Conservation (phyloP, 352 stramenopile species). For the Globisporangium cystogenes region DNA sequence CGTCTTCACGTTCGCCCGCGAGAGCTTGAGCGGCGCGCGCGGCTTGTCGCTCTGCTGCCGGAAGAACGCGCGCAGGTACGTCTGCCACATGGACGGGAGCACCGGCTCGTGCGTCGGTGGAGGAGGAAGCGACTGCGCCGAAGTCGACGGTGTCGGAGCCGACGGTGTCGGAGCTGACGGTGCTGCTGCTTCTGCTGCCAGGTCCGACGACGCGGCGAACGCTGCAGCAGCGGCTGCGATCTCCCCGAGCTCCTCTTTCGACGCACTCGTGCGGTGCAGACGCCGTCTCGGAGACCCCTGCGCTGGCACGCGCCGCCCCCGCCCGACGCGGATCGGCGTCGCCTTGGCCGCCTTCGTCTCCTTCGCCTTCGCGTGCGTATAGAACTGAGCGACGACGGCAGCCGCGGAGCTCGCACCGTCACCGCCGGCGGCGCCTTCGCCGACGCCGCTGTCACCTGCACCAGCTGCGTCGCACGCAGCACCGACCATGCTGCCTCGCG, state of each 20-base stretch:
- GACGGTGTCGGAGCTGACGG: not conserved
- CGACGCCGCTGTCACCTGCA: not conserved
- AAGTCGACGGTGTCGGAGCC: not conserved
- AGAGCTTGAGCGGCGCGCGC: constrained; percentile 12
- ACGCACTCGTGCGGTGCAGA: constrained; percentile 8
- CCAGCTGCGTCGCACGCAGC: not conserved
- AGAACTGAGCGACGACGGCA: constrained; percentile 8
- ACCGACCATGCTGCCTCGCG: constrained; percentile 20
- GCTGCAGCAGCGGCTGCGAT: constrained; percentile 2
- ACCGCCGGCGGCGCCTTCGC: not conserved
- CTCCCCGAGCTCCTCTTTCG: constrained; percentile 15
- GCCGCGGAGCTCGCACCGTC: not conserved
- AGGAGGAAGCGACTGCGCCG: too few relatives aligned
- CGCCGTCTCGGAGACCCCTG: constrained; percentile 11
- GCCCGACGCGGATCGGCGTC: not conserved
- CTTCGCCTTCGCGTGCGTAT: constrained; percentile 10
- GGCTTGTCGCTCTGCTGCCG: constrained; percentile 6
- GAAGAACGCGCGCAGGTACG: constrained; percentile 25
- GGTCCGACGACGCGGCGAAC: not conserved
- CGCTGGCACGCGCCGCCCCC: not conserved
- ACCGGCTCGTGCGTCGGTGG: too few relatives aligned
- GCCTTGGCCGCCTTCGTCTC: constrained; percentile 7
- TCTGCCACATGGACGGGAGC: constrained; percentile 30
- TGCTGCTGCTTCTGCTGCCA: not conserved
- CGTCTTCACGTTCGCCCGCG: constrained; percentile 27